phyloP scores from a whole-genome alignment of 148 eudicot genomes.

The Spergularia bocconei region DNA sequence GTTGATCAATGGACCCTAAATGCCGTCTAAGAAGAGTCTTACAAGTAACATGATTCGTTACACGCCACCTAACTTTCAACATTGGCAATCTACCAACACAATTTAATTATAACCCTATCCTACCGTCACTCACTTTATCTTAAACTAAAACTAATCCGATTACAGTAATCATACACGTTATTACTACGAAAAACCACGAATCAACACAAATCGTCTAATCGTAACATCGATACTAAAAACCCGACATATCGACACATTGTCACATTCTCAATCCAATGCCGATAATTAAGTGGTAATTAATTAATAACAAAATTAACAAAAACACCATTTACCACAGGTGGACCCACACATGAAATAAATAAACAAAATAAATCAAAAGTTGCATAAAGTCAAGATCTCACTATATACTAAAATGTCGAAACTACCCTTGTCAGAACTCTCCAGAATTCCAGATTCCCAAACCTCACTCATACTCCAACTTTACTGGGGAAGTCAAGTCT shows the following conservation, averaged over 20 bases:
- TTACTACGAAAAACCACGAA: too few species aligned
- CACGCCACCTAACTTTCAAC: constrained; percentile 13
- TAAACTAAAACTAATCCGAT: too few species aligned
- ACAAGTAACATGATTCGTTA: constrained; percentile 1
- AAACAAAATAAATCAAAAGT: neutral
- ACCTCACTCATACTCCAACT: constrained; percentile 10
- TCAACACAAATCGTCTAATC: too few species aligned
- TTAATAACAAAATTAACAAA: too few species aligned
- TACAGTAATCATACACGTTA: too few species aligned
- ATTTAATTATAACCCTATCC: neutral
- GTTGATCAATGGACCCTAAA: constrained; percentile 7
- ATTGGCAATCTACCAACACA: neutral
- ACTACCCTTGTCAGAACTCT: constrained; percentile 19
- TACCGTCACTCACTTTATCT: neutral
- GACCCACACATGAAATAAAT: neutral
- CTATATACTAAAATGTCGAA: constrained; percentile 4
- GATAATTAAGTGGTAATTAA: too few species aligned
- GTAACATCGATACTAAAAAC: too few species aligned
- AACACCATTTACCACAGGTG: neutral
- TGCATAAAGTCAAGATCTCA: neutral
- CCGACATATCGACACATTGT: too few species aligned
- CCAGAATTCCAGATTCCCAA: constrained; percentile 6
- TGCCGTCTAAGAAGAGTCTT: constrained; percentile 14
- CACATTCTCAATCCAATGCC: too few species aligned
- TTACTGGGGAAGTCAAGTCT: constrained; percentile 9